Base-by-base conservation (phyloP, 2,329 filamentous ascomycete species). In the Blastomyces percursus region DNA sequence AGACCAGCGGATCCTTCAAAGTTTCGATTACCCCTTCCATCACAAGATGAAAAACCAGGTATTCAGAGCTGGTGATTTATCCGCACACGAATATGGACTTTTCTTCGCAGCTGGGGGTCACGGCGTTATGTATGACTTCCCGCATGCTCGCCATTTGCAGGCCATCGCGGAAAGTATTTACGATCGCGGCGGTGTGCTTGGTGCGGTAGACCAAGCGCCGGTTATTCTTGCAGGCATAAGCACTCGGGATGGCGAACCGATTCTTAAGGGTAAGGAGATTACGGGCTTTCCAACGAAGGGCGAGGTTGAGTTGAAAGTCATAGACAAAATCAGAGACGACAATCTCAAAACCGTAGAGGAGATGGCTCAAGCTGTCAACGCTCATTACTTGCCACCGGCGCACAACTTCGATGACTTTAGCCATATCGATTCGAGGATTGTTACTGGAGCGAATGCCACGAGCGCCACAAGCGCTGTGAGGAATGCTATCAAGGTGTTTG, bases 111-210 rank as follows among this genome's bases (percentile, higher is more conserved):
- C 64, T 19, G 66, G 65, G 27, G 66, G 66, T 8, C 78, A 80
- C 63, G 79, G 78, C 0, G 71, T 76, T 0, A 65, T 80, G 52
- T 75, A 80, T 61, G 78, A 80, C 66, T 80, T 79, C 66, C 78
- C 79, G 5, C 71, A 72, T 48, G 77, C 78, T 11, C 73, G 66
- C 32, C 68, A 66, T 16, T 69, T 80, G 55, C 76, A 80, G 62
- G 66, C 67, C 8, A 74, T 80, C 60, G 78, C 77, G 0, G 65
- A 70, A 16, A 66, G 72, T 35, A 70, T 80, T n/a, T 80, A 72
- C 64, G 68, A 69, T 2, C 71, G 74, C 40, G 76, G 76, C 9
- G 76, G 76, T 3, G 69, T 80, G 40, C 69, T 80, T 48, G 70
- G 73, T 21, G 73, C 77, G 2, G 78, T 81, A 44, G 70, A 75